Base-by-base conservation (phyloP, 2,329 filamentous ascomycete species). In the Cladophialophora carrionii region DNA sequence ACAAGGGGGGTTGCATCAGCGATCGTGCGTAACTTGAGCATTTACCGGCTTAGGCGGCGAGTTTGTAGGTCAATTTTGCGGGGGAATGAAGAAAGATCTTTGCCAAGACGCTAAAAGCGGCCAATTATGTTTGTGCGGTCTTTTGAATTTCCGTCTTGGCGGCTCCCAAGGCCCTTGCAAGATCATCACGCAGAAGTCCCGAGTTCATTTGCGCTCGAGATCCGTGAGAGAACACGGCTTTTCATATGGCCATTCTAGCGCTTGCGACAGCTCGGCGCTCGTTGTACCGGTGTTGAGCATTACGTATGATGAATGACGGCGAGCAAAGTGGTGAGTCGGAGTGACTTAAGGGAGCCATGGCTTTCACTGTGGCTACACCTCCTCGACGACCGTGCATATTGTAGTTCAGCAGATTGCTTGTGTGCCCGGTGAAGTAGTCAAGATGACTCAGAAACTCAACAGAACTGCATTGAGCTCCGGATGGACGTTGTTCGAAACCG, bases 101-200 rank as follows among this genome's bases (percentile, higher is more conserved):
- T 20, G 37, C 37, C 37, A 43, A 43, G 17, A 43, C 37, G 2
- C 37, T n/a, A 43, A 14, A 6, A 17, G 9, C 14, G 1, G 48
- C 48, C 48, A 51, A 51, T 51, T 20, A 51, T 8, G 22, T 12
- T 7, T 3, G 24, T 7, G 48, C 48, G 48, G 48, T 5, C 20
- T 51, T 51, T 51, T 51, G 48, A 51, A 51, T 4, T 26, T 26
- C 48, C 48, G 48, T 51, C 20, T 51, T 51, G 12, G 48, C 48
- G 37, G 7, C 17, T 0, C 17, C n/a, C 37, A 7, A 41, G 17
- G 17, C 37, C 17, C 17, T 12, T 43, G 37, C 5, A n/a, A n/a
- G 17, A n/a, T 4, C 37, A 17, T 43, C 37, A 0, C 3, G 37
- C 37, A 8, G 14, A 43, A n/a, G 37, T n/a, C 37, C 17, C 17